Evolutionary conservation across 768 basidiomycete genomes (phyloP).

Genomic region (Candolleomyces efflorescens): DNA sequence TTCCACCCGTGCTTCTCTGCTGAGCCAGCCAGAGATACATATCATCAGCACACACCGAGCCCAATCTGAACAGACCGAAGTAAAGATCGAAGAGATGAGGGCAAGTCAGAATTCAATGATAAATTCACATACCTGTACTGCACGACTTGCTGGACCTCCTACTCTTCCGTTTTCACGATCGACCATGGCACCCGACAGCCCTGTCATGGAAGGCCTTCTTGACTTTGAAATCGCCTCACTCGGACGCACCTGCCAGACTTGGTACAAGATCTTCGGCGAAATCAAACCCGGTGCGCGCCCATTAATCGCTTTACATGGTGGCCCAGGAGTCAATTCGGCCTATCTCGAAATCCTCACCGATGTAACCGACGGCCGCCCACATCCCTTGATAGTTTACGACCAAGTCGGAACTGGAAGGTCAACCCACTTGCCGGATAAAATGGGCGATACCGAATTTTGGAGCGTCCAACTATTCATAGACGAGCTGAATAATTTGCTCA

Average conservation of each 20-base stretch:
- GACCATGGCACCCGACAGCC: too few relatives aligned
- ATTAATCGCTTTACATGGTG: conserved; percentile 50
- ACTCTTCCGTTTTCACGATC: too few relatives aligned
- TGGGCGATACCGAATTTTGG: conserved; percentile 41
- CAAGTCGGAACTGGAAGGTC: conserved; percentile 54
- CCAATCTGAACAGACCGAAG: too few relatives aligned
- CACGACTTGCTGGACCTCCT: too few relatives aligned
- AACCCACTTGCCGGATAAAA: conserved; percentile 49
- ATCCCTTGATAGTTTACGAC: conserved; percentile 53
- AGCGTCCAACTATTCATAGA: conserved; percentile 45
- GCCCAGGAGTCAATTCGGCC: conserved; percentile 43
- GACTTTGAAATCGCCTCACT: not conserved
- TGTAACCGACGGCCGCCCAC: conserved; percentile 28
- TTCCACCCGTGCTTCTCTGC: too few relatives aligned
- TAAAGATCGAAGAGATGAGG: too few relatives aligned
- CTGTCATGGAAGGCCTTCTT: not conserved
- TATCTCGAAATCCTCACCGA: conserved; percentile 37
- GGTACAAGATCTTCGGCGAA: conserved; percentile 49
- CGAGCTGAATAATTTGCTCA: conserved; percentile 44
- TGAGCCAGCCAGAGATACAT: too few relatives aligned
- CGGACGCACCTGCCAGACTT: conserved; percentile 28
- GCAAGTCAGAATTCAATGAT: too few relatives aligned
- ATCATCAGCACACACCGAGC: too few relatives aligned
- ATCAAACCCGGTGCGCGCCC: conserved; percentile 33
- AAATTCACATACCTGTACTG: too few relatives aligned